phyloP scores from a whole-genome alignment of 768 basidiomycete species.

The Termitomyces eurrhizus region DNA sequence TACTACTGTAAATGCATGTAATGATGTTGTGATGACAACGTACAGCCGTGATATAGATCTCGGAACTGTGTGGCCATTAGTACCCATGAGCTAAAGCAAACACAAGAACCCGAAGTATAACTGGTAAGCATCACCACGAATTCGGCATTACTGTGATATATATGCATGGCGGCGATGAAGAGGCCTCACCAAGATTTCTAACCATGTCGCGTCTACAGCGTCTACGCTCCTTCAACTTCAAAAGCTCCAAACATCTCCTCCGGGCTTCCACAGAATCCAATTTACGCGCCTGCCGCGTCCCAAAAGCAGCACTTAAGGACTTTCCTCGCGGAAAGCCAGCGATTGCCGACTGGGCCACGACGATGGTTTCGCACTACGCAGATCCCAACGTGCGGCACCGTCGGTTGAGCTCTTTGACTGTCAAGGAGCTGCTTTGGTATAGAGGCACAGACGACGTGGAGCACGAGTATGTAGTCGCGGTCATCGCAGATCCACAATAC shows the following conservation, averaged over 20 bases:
- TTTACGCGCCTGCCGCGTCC: constrained; percentile 4
- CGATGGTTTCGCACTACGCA: constrained; percentile 11
- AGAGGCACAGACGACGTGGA: constrained; percentile 4
- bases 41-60: background rate
- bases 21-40: background rate
- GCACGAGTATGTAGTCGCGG: constrained; percentile 14
- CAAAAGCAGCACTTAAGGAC: constrained; percentile 4
- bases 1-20: no score
- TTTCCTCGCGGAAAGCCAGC: constrained; percentile 12
- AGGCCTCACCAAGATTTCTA: background rate
- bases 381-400: constrained; percentile 7
- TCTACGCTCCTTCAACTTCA: constrained; percentile 12
- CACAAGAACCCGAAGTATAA: background rate
- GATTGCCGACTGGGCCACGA: constrained; percentile 9
- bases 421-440: constrained; percentile 15
- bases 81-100: background rate
- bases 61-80: background rate
- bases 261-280: constrained; percentile 1
- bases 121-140: background rate
- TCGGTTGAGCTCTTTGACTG: constrained; percentile 8
- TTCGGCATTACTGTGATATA: background rate
- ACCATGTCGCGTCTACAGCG: constrained; percentile 11
- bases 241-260: constrained; percentile 9
- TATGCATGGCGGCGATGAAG: background rate
- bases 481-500: constrained; percentile 12